These are phyloP conservation scores for Petunia axillaris DNA, from an alignment of 257 asterid genomes.

Conservation along the genomic window DNA sequence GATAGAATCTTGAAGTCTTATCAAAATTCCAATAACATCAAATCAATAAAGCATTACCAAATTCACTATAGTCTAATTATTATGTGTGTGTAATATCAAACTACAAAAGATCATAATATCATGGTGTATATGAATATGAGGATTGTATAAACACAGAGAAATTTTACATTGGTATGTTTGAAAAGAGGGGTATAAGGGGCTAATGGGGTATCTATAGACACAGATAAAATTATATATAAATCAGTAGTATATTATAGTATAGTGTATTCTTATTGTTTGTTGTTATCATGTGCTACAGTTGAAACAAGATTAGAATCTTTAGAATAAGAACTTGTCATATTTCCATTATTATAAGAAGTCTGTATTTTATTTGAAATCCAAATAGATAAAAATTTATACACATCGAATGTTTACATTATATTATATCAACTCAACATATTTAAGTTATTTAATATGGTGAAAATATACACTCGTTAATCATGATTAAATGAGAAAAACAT, in stretches of 20 bases:
- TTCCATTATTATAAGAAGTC: slow-evolving; percentile 45
- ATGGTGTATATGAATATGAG: neutral
- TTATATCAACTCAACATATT: neutral
- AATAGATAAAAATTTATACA: slow-evolving; percentile 10
- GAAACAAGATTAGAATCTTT: slow-evolving; percentile 28
- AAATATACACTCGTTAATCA: no score
- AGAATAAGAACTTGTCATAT: slow-evolving; percentile 39
- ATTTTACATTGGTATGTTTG: neutral
- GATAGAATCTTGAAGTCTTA: slow-evolving; percentile 15
- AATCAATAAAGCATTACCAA: slow-evolving; percentile 4
- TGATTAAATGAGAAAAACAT: no score
- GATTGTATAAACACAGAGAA: neutral
- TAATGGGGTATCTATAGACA: slow-evolving; percentile 26
- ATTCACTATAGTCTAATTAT: neutral
- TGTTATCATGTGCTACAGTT: slow-evolving; percentile 55
- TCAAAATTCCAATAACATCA: slow-evolving; percentile 9
- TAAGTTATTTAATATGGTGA: no score
- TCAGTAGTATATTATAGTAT: neutral
- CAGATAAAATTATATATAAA: slow-evolving; percentile 27
- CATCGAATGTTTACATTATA: neutral
- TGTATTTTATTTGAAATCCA: neutral
- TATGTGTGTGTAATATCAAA: neutral
- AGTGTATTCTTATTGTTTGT: slow-evolving; percentile 39
- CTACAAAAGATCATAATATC: neutral
- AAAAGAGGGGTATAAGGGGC: slow-evolving; percentile 12